Conservation (phyloP, 2,329 filamentous ascomycete genomes). For the Penicillium sp. region DNA sequence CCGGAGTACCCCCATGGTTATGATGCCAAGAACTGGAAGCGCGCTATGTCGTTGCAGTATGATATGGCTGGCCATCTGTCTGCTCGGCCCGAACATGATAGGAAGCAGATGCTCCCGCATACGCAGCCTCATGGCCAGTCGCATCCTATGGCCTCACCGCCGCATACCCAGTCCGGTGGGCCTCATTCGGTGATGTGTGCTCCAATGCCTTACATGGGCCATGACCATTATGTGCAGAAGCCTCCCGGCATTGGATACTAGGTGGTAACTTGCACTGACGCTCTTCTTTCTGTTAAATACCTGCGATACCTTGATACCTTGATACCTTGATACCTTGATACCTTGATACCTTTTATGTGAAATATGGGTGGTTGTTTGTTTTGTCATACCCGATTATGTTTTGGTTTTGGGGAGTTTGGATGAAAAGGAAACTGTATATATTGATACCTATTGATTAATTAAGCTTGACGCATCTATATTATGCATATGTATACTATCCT, state of each 20-base stretch:
- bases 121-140: constrained; percentile 8
- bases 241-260: constrained; percentile 28
- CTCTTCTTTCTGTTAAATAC: constrained; percentile 11
- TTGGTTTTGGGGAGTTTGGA: constrained; percentile 8
- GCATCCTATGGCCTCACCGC: constrained; percentile 19
- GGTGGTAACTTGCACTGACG: not conserved
- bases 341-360: constrained; percentile 13
- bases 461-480: not conserved
- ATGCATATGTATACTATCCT: not conserved
- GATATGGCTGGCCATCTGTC: constrained; percentile 17
- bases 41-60: constrained; percentile 31
- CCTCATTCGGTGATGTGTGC: constrained; percentile 32
- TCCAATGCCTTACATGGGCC: constrained; percentile 29
- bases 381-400: constrained; percentile 22
- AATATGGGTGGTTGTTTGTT: constrained; percentile 20
- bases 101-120: constrained; percentile 11
- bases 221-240: constrained; percentile 24
- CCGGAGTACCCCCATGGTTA: constrained; percentile 22
- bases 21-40: constrained; percentile 32
- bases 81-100: constrained; percentile 7
- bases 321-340: not conserved
- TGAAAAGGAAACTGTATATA: constrained; percentile 11
- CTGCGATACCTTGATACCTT: constrained; percentile 10
- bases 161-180: constrained; percentile 23
- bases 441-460: constrained; percentile 16